phyloP scores from a whole-genome alignment of 73 alveolate species.

The Stentor roeselii region DNA sequence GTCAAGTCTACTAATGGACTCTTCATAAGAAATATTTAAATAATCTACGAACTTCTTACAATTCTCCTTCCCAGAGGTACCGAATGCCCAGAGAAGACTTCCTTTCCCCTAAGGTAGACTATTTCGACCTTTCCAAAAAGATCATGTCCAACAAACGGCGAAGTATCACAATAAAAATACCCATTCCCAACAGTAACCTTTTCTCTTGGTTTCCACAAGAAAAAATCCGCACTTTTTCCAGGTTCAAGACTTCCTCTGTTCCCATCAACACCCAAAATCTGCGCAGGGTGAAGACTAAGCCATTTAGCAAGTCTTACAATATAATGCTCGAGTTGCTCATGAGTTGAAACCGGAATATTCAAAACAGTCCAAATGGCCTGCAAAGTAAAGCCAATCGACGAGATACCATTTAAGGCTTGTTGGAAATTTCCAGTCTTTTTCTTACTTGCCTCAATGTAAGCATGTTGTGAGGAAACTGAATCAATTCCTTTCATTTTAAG shows the following conservation, averaged over 20 bases:
- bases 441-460: not conserved
- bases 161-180: not conserved
- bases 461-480: constrained; percentile 26
- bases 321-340: constrained; percentile 5
- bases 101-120: constrained; percentile 1
- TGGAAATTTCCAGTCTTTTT: constrained; percentile 34
- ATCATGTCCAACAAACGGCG: constrained; percentile 7
- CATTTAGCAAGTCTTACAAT: constrained; percentile 10
- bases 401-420: constrained; percentile 34
- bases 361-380: constrained; percentile 35
- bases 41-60: not conserved
- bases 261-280: constrained; percentile 23
- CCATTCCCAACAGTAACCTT: not conserved
- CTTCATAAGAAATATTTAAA: not conserved
- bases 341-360: constrained; percentile 1
- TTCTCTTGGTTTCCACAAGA: constrained; percentile 27
- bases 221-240: constrained; percentile 33
- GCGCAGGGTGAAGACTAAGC: constrained; percentile 33
- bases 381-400: constrained; percentile 29
- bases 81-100: not conserved
- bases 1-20: not conserved
- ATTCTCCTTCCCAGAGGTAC: not conserved
- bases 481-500: constrained; percentile 31
- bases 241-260: constrained; percentile 29
- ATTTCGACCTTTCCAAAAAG: not conserved